Evolutionary conservation across 768 basidiomycete genomes (phyloP), one percentile per base, ranked within the genome.

Genomic region (Hericium alpestre): DNA sequence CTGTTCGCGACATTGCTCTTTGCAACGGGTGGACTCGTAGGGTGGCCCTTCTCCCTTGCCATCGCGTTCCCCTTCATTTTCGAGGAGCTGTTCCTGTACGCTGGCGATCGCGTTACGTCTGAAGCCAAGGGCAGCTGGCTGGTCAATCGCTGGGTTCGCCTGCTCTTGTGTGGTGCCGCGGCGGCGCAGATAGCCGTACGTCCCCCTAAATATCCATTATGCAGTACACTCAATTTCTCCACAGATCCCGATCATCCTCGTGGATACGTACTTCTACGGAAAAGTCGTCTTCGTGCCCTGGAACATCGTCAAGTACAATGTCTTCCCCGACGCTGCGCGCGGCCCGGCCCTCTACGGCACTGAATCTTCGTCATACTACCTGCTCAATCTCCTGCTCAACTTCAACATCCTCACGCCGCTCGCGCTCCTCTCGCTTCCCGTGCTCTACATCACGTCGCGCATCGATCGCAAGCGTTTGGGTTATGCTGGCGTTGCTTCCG

Each of bases 281-380:
- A 84, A 80, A 57, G 74, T 84, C 41, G 77, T 80, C 5, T 69
- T 95, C 55, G 89, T 91, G 2, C 89, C 95, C 1, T 92, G 91
- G 86, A 96, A 98, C 70, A 94, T 98, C 61, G 71, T 98, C 64
- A 76, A 73, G 53, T 98, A 99, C 77, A 99, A 99, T 70, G 79
- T 98, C 60, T 90, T 99, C 70, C 84, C 89, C 15, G 81, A 82
- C 38, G 68, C 80, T 47, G 79, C 81, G 48, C 83, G 86, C 32
- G 93, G 94, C 1, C 93, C 96, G n/a, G 80, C 84, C 55, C 80
- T 99, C 22, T 98, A 98, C 69, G 96, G 96, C 50, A 93, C 90
- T 18, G 86, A 87, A 51, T 90, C 95, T 9, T 84, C 83, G 79
- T 72, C 80, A 54, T 99, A 84, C 72, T 98, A 98, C 73, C 61